Evolutionary conservation across 1,284 basidiomycete species (phyloP).

Genomic region (Rhodofomes roseus): DNA sequence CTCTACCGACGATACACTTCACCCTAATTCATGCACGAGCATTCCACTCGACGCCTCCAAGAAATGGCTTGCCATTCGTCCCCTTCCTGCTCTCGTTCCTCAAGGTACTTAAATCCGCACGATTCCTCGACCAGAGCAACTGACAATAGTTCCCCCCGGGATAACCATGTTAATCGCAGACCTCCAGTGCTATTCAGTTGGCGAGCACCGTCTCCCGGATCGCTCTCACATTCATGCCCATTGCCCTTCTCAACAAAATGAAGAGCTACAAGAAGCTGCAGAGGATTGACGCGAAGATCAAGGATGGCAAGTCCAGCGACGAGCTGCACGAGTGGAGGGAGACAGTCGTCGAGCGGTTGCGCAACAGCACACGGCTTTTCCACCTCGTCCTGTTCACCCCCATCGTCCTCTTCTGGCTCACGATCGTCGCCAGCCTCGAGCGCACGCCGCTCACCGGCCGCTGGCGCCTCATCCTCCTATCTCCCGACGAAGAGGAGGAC

Average conservation of each 20-base stretch:
- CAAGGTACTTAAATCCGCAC: conserved; percentile 37
- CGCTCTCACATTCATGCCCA: conserved; percentile 67
- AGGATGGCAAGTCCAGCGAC: conserved; percentile 42
- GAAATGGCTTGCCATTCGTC: conserved; percentile 32
- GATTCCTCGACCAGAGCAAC: background rate
- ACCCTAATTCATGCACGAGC: background rate
- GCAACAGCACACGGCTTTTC: conserved; percentile 45
- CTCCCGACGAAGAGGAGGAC: conserved; percentile 86
- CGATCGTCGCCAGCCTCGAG: conserved; percentile 76
- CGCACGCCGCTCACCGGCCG: conserved; percentile 82
- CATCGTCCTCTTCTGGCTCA: conserved; percentile 64
- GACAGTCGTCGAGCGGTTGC: conserved; percentile 42
- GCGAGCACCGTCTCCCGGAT: conserved; percentile 64
- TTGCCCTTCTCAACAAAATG: conserved; percentile 55
- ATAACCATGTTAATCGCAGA: conserved; percentile 29
- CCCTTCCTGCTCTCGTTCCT: conserved; percentile 40
- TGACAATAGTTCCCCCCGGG: conserved; percentile 4
- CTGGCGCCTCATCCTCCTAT: conserved; percentile 85
- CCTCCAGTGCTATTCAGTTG: conserved; percentile 53
- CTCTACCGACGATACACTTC: background rate
- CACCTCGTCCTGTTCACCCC: conserved; percentile 67
- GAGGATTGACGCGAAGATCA: conserved; percentile 41
- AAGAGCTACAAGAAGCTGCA: conserved; percentile 49
- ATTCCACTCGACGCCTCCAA: conserved; percentile 42
- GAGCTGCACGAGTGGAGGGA: conserved; percentile 46